Evolutionary conservation across 345 rosid species (phyloP).

Genomic region (Gossypium australe): DNA sequence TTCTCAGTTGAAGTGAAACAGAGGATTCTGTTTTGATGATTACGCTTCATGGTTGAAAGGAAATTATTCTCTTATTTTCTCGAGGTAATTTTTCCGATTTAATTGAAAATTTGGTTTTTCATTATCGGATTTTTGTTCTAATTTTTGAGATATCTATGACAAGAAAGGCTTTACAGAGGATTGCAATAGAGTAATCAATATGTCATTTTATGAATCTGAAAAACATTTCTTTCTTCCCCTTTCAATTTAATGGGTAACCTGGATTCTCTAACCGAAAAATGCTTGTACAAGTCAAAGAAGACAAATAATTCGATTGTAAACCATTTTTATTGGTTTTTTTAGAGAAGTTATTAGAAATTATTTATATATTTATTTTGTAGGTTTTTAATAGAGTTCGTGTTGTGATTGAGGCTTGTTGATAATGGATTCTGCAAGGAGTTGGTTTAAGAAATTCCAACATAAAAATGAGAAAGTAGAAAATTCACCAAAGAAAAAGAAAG

Average conservation of each 20-base stretch:
- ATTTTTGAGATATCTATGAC: not conserved
- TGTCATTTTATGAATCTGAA: not conserved
- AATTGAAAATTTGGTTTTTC: not conserved
- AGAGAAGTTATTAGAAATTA: not conserved
- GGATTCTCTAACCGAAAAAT: not conserved
- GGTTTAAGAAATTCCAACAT: slow-evolving; percentile 40
- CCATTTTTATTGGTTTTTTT: not conserved
- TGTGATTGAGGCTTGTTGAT: slow-evolving; percentile 7
- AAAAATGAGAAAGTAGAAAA: slow-evolving; percentile 20
- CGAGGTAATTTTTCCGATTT: not conserved
- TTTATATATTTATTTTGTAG: not conserved
- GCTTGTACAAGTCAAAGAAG: not conserved
- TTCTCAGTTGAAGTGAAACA: slow-evolving; percentile 1
- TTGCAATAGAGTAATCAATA: not conserved
- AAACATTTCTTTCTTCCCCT: not conserved
- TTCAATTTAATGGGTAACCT: not conserved
- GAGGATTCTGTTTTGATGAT: not conserved
- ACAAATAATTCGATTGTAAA: not conserved
- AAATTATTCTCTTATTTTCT: not conserved
- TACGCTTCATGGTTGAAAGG: not conserved
- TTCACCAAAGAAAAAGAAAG: slow-evolving; percentile 23
- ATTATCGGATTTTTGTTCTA: not conserved
- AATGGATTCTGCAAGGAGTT: slow-evolving; percentile 42
- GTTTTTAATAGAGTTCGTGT: not conserved
- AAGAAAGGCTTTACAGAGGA: not conserved